phyloP scores from a whole-genome alignment of 495 filamentous ascomycete species.

The Cetradonia linearis region DNA sequence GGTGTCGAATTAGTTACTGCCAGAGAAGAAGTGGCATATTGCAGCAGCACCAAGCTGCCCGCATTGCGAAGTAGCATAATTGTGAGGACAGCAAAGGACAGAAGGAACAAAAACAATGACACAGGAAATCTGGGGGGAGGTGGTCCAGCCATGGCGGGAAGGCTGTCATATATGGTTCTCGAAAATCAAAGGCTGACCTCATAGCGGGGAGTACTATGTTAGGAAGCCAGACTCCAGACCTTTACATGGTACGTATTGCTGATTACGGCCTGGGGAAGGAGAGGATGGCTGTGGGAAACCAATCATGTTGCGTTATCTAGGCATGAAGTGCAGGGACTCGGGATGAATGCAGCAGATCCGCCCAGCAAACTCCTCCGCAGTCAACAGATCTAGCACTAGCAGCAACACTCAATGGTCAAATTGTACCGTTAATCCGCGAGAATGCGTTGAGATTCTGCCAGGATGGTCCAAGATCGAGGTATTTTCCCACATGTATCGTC shows the following conservation, averaged over 20 bases:
- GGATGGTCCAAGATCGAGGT: not conserved
- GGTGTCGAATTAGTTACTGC: conserved; percentile 6
- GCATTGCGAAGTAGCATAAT: conserved; percentile 7
- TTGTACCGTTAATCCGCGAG: not conserved
- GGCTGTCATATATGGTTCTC: conserved; percentile 13
- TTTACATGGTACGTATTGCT: conserved; percentile 1
- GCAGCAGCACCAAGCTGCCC: conserved; percentile 10
- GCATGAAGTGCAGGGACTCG: conserved; percentile 4
- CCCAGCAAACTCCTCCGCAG: not conserved
- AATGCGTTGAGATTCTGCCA: not conserved
- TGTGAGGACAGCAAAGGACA: conserved; percentile 1
- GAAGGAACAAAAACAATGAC: not conserved
- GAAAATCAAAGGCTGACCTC: conserved; percentile 3
- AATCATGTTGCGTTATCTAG: not conserved
- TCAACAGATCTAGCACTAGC: not conserved
- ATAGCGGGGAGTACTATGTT: not conserved
- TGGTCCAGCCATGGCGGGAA: not conserved
- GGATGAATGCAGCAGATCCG: not conserved
- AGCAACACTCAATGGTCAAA: not conserved
- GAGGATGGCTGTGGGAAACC: not conserved
- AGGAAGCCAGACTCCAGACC: not conserved
- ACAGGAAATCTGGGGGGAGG: not conserved
- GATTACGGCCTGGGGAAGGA: not conserved
- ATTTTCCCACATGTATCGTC: not conserved
- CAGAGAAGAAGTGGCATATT: not conserved